These are phyloP conservation scores for Elymus sibiricus DNA, from an alignment of 176 grass and related monocot species.

Conservation along the genomic window DNA sequence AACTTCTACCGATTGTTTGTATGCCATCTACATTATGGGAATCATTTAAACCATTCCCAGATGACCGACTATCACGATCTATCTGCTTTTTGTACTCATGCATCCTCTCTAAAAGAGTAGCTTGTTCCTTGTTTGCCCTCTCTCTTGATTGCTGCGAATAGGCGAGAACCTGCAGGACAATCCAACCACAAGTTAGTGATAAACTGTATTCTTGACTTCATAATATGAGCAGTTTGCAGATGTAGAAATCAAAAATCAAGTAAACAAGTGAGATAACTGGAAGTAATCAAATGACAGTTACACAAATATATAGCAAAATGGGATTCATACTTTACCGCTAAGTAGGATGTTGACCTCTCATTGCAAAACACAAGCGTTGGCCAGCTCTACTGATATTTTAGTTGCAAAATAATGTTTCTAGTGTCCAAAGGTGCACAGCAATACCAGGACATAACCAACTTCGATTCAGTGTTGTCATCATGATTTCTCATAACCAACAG, in stretches of 20 bases:
- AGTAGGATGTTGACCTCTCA: background rate
- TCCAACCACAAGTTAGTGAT: background rate
- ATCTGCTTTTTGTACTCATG: conserved; percentile 97
- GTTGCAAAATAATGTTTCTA: background rate
- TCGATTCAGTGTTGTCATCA: background rate
- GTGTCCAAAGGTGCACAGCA: background rate
- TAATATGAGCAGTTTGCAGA: conserved; percentile 1
- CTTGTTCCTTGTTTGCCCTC: conserved; percentile 79
- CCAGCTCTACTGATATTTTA: background rate
- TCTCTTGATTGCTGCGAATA: conserved; percentile 96
- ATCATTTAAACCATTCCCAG: conserved; percentile 61
- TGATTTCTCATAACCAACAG: conserved; percentile 12
- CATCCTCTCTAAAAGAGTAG: conserved; percentile 90
- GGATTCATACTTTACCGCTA: background rate
- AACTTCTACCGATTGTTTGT: conserved; percentile 72
- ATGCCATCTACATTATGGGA: conserved; percentile 74
- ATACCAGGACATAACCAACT: background rate
- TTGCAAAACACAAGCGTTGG: background rate
- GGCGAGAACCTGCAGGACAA: conserved; percentile 67
- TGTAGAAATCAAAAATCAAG: conserved; percentile 19
- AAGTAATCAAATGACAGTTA: conserved; percentile 1
- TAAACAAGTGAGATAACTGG: background rate
- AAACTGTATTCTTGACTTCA: conserved; percentile 25
- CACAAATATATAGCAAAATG: background rate
- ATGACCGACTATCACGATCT: conserved; percentile 70